Base-by-base conservation (phyloP, 305 asterid species). In the Fraxinus sp. region DNA sequence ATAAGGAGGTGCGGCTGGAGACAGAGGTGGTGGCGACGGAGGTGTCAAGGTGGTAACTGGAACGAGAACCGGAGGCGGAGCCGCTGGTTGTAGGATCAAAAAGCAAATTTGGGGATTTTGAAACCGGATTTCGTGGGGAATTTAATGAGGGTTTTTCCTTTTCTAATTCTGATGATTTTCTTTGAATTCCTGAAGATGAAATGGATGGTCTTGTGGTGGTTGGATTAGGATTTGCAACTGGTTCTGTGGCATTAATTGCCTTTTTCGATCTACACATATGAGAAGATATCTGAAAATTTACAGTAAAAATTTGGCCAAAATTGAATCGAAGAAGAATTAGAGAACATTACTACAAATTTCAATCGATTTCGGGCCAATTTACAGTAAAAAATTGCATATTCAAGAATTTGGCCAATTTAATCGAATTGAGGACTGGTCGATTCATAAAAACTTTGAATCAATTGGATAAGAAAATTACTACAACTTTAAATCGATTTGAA, bases 261-360 rank as follows among this genome's bases (percentile, higher is more conserved):
- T 89, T 92, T 90, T 90, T 90, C 39, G 90, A 71, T 85, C 82
- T 90, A 86, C 95, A 92, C 95, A 92, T 92, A 79, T 75, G 89
- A 80, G 83, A 55, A 28, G 24, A 16, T 28, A 3, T 9, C 55
- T n/a, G 11, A 52, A 64, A 22, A 22, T 52, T n/a, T 14, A 77
- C 39, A 4, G 62, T 9, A 7, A 3, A 33, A 49, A 76, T 30
- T 9, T 6, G 73, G 73, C 7, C 9, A 70, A 59, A 55, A 49
- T 4, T 9, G n/a, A 3, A 1, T 5, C 6, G 73, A 76, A 62
- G 30, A 28, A 28, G 35, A 32, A 32, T 49, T 55, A 1, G 81
- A 66, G 33, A 36, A 55, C 76, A 14, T 36, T 62, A 79, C 72
- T 30, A 14, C 32, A 22, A 22, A 83, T 64, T 18, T 1, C 30